Conservation (phyloP, 768 basidiomycete species). For the Cystofilobasidium bisporidii region DNA sequence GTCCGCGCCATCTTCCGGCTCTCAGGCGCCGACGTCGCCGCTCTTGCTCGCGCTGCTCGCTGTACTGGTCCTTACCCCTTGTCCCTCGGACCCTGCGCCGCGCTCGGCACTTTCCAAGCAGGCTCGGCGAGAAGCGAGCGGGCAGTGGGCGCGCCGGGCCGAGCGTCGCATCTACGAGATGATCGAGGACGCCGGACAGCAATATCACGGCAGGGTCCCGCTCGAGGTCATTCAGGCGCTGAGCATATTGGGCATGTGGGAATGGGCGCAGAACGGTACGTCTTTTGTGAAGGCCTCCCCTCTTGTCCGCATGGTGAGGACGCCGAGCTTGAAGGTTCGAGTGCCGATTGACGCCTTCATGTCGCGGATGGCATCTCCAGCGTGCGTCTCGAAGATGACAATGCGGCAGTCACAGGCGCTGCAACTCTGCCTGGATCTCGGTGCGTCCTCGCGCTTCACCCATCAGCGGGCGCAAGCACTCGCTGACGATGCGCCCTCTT, state of each 20-base stretch:
- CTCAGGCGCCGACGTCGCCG: background rate
- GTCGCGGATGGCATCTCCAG: too few species aligned
- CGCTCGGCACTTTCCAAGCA: background rate
- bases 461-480: background rate
- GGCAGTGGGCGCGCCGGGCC: background rate
- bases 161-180: background rate
- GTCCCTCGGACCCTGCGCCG: background rate
- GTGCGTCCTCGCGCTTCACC: background rate
- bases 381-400: background rate
- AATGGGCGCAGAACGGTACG: background rate
- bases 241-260: background rate
- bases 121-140: background rate
- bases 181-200: background rate
- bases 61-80: background rate
- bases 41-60: background rate
- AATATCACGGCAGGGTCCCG: background rate
- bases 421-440: background rate
- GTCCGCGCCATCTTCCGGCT: background rate
- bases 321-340: too few species aligned
- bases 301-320: too few species aligned
- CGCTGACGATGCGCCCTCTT: background rate
- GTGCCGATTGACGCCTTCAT: too few species aligned
- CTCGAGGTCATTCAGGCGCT: background rate
- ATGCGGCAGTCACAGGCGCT: background rate
- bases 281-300: too few species aligned